Percentiles rank a stretch among this genome's conserved stretches.
These are phyloP conservation scores for Urostyla sp. DNA, from an alignment of 73 alveolate genomes.

Conservation along the genomic window DNA sequence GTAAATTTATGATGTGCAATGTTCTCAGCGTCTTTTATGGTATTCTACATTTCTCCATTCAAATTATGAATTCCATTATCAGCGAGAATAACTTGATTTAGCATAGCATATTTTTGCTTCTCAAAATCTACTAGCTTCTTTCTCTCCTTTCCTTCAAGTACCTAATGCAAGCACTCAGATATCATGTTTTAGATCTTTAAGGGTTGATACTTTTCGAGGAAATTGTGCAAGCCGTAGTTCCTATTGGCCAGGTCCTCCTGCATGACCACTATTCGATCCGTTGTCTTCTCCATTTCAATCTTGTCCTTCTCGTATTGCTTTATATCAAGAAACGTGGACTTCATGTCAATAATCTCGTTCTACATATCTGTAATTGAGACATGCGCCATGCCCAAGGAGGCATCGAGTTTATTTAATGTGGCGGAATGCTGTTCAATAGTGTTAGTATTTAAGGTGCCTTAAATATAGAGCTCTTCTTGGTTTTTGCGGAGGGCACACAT, in stretches of 20 bases:
- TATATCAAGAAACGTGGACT: neutral
- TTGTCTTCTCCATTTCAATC: constrained; percentile 30
- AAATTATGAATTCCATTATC: constrained; percentile 42
- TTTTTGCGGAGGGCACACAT: neutral
- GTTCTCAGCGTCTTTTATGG: neutral
- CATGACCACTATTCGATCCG: neutral
- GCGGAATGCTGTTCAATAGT: neutral
- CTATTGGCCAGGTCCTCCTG: constrained; percentile 18
- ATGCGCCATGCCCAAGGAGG: neutral
- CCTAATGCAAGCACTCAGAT: constrained; percentile 22
- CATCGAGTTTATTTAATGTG: constrained; percentile 6
- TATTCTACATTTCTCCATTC: constrained; percentile 1
- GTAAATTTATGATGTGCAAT: too few species aligned
- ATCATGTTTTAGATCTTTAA: constrained; percentile 17
- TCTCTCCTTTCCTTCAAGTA: neutral
- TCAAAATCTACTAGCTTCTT: constrained; percentile 28
- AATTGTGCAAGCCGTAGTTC: constrained; percentile 34
- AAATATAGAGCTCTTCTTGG: neutral
- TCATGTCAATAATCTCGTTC: neutral
- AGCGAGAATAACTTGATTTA: constrained; percentile 3
- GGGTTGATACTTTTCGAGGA: constrained; percentile 49
- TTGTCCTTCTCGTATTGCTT: constrained; percentile 15
- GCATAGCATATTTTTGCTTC: neutral
- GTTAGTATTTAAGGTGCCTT: neutral
- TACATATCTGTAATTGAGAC: neutral